Evolutionary conservation across 1,139 yeast species (phyloP).

Genomic region (Spathaspora sp.): DNA sequence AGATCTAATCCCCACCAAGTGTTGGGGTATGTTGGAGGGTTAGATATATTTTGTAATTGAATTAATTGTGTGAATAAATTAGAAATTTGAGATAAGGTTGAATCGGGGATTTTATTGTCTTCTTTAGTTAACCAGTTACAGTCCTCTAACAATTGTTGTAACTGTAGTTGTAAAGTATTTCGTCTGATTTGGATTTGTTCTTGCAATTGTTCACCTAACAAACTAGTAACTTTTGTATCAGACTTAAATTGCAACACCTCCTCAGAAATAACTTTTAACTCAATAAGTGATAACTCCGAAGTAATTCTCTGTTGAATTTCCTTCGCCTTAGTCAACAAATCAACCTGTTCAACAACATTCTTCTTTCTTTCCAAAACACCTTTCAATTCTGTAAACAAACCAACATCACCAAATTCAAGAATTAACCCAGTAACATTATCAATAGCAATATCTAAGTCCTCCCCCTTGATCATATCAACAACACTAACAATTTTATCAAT

Average conservation of each 20-base stretch:
- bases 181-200: constrained; percentile 4
- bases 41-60: constrained; percentile 36
- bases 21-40: constrained; percentile 37
- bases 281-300: constrained; percentile 5
- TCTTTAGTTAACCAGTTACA: constrained; percentile 19
- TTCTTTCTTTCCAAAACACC: constrained; percentile 6
- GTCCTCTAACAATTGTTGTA: constrained; percentile 9
- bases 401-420: constrained; percentile 15
- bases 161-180: constrained; percentile 5
- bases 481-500: constrained; percentile 8
- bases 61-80: constrained; percentile 23
- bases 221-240: not conserved
- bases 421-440: constrained; percentile 18
- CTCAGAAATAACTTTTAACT: constrained; percentile 5
- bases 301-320: constrained; percentile 5
- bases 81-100: constrained; percentile 13
- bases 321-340: constrained; percentile 4
- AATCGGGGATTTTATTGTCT: constrained; percentile 6
- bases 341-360: not conserved
- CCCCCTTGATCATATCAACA: constrained; percentile 4
- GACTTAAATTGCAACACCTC: constrained; percentile 2
- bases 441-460: constrained; percentile 11
- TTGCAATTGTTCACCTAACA: constrained; percentile 1
- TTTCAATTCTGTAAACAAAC: constrained; percentile 15
- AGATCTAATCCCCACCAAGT: constrained; percentile 60